Evolutionary conservation across 208 protist genomes (phyloP).

Genomic region (Phytomonas sp.): DNA sequence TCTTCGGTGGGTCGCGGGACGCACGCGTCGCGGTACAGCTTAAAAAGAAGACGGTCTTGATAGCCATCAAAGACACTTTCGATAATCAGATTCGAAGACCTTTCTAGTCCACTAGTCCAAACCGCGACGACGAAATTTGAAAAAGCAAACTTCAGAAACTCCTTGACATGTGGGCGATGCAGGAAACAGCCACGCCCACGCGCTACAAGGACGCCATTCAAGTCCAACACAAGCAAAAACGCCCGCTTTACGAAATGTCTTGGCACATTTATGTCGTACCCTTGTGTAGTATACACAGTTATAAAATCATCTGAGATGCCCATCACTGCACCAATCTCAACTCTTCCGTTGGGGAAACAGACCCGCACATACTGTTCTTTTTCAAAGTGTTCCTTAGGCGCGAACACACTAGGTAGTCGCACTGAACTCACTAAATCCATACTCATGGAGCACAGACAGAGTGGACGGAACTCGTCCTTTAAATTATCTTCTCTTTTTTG

Average conservation of each 20-base stretch:
- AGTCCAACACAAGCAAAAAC: constrained; percentile 81
- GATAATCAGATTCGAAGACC: constrained; percentile 79
- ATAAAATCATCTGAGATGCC: constrained; percentile 33
- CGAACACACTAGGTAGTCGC: constrained; percentile 1
- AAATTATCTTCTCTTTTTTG: constrained; percentile 9
- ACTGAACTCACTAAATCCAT: not conserved
- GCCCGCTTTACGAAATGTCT: constrained; percentile 51
- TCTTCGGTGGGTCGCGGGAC: constrained; percentile 33
- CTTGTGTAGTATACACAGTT: constrained; percentile 65
- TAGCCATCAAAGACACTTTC: constrained; percentile 74
- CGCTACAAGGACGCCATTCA: constrained; percentile 86
- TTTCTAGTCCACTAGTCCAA: constrained; percentile 85
- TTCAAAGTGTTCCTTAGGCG: constrained; percentile 56
- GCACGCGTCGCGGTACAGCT: constrained; percentile 66
- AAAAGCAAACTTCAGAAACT: constrained; percentile 83
- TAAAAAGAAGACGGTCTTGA: constrained; percentile 79
- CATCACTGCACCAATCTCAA: constrained; percentile 75
- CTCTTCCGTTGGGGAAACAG: constrained; percentile 38
- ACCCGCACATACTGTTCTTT: constrained; percentile 84
- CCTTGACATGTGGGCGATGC: constrained; percentile 54
- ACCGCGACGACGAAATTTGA: constrained; percentile 85
- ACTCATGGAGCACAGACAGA: not conserved
- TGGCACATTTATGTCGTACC: constrained; percentile 68
- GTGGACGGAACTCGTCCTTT: not conserved
- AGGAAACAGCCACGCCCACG: constrained; percentile 59